A percentile compares a stretch with the other conserved stretches of the same genome.
Evolutionary conservation across 2,329 filamentous ascomycete species (phyloP).

Genomic region (Aureobasidium lini): DNA sequence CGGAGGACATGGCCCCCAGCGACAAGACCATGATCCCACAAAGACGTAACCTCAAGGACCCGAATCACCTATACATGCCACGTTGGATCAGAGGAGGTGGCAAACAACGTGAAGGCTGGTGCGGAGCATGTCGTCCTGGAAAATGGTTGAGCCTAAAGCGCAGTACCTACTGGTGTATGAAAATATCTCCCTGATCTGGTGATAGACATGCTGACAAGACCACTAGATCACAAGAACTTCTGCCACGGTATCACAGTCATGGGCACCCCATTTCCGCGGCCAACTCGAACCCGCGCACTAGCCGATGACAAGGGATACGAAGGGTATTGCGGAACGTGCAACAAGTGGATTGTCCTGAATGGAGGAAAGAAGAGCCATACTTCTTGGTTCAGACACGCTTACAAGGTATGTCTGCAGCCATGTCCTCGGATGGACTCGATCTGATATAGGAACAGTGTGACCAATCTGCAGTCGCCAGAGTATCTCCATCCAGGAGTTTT

Average conservation of each 20-base stretch:
- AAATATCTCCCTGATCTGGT: not conserved
- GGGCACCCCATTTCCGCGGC: conserved; percentile 8
- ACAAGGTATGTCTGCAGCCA: conserved; percentile 2
- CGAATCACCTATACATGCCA: conserved; percentile 7
- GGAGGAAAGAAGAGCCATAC: conserved; percentile 7
- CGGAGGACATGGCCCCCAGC: not conserved
- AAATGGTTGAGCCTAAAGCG: conserved; percentile 13
- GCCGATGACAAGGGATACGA: conserved; percentile 7
- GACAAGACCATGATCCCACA: conserved; percentile 5
- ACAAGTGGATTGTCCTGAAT: conserved; percentile 7
- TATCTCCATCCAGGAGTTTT: not conserved
- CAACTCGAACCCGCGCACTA: not conserved
- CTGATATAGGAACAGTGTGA: not conserved
- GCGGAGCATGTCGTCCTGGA: conserved; percentile 9
- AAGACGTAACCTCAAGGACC: not conserved
- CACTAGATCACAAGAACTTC: conserved; percentile 12
- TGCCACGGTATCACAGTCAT: conserved; percentile 11
- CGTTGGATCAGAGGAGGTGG: conserved; percentile 11
- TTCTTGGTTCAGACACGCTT: conserved; percentile 13
- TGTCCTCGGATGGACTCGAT: not conserved
- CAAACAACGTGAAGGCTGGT: conserved; percentile 11
- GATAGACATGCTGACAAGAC: not conserved
- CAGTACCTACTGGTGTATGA: conserved; percentile 13
- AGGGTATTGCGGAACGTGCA: conserved; percentile 3
- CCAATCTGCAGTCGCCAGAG: not conserved